A percentile compares a stretch with the other conserved stretches of the same genome.
Evolutionary conservation across 108 stramenopile genomes (phyloP).

Genomic region (Cyclostephanos tholiformis): DNA sequence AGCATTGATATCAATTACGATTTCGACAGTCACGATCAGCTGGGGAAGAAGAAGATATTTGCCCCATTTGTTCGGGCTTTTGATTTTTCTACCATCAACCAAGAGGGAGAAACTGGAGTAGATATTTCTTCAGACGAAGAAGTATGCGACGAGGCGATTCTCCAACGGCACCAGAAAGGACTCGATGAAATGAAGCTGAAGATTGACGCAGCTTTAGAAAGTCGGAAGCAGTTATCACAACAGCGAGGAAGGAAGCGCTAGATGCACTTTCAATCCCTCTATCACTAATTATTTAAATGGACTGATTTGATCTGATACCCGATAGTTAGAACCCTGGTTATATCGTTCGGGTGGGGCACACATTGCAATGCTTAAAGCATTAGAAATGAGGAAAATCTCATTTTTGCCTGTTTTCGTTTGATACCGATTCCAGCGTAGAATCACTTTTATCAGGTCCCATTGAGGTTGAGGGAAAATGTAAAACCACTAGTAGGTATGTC

Average conservation of each 20-base stretch:
- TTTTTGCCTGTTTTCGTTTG: too few relatives aligned
- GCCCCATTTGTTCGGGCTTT: constrained; percentile 71
- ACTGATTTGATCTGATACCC: not conserved
- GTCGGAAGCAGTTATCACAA: constrained; percentile 36
- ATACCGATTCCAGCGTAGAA: too few relatives aligned
- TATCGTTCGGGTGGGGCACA: too few relatives aligned
- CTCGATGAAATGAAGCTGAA: constrained; percentile 84
- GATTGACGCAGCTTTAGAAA: constrained; percentile 47
- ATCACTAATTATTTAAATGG: not conserved
- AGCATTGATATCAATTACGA: constrained; percentile 40
- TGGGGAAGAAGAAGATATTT: constrained; percentile 61
- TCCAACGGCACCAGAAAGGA: constrained; percentile 68
- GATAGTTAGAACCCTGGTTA: too few relatives aligned
- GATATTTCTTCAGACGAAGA: constrained; percentile 71
- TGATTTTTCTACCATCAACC: constrained; percentile 27
- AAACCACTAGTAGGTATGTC: too few relatives aligned
- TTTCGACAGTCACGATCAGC: constrained; percentile 12
- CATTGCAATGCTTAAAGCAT: too few relatives aligned
- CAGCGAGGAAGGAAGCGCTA: constrained; percentile 37
- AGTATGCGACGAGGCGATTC: constrained; percentile 71
- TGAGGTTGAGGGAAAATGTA: too few relatives aligned
- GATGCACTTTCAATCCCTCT: not conserved
- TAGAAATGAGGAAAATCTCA: too few relatives aligned
- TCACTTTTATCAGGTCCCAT: too few relatives aligned
- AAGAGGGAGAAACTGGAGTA: constrained; percentile 19